Base-by-base conservation (phyloP, 768 basidiomycete genomes). In the Ramaria sp. region DNA sequence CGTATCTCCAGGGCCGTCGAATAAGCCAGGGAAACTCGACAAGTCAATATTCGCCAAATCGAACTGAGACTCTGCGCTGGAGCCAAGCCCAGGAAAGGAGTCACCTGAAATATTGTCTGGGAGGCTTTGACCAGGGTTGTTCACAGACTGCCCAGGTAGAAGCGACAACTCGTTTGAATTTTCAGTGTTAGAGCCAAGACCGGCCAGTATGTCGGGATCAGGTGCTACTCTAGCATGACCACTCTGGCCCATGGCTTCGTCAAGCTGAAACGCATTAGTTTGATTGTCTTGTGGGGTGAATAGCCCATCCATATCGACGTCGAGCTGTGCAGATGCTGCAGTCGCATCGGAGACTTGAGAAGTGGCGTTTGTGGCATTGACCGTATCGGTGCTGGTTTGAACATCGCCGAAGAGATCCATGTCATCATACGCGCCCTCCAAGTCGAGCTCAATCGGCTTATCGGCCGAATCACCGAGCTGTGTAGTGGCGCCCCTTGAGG, bases 401-500 rank as follows among this genome's bases (percentile, higher is more conserved):
- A 38, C 46, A 38, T 79, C 78, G 7, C 82, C 79, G 61, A 85
- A 86, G 13, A 84, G 68, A 62, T 78, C 64, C 63, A 73, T 66
- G 42, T 64, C 74, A 83, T 83, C 64, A 82, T 81, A 52, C 84
- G 78, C 61, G 87, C 83, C 67, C 51, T 88, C 86, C 54, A 90
- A 63, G 66, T 90, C 86, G 24, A 90, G 75, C 64, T 88, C 88
- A 57, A 90, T 89, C 19, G 88, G 87, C 66, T 86, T 86, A 66
- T 91, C 88, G 0, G 80, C 85, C 6, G 83, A 85, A 64, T 71
- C 82, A 13, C 88, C 84, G 15, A 76, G 48, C 34, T 43, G 37
- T 34, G 49, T 31, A 31, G 20, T 38, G 20, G 34, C 4, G 4
- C 22, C 24, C 20, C 27, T 31, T 3, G 30, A 42, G 3, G 37